Conservation (phyloP, 768 basidiomycete species). For the Lactarius quietus region DNA sequence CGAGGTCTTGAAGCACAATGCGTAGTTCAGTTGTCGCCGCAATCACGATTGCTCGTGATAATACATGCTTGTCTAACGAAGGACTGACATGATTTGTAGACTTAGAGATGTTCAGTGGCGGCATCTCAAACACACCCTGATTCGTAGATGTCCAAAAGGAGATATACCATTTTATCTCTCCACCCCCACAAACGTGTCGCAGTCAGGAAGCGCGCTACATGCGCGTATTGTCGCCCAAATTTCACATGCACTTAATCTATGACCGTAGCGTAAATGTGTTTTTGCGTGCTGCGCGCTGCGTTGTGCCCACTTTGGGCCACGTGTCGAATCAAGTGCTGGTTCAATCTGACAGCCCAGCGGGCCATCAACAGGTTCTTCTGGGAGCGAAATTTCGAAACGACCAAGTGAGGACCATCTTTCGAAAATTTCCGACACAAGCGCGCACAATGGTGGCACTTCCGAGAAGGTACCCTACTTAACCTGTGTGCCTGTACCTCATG, state of each 20-base stretch:
- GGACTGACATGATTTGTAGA: not conserved
- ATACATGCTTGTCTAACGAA: not conserved
- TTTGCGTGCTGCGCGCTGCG: not conserved
- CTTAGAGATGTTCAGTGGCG: too few relatives aligned
- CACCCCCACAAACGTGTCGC: not conserved
- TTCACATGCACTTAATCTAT: not conserved
- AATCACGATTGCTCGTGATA: not conserved
- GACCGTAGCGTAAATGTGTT: not conserved
- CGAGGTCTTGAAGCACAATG: not conserved
- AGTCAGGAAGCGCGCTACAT: not conserved
- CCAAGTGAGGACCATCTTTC: not conserved
- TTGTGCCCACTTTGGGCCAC: not conserved
- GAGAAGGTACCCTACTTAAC: not conserved
- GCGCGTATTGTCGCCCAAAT: not conserved
- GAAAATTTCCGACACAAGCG: not conserved
- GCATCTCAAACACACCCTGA: too few relatives aligned
- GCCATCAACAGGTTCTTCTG: not conserved
- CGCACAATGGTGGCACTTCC: not conserved
- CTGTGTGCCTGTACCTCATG: not conserved
- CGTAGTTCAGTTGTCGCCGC: not conserved
- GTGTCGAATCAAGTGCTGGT: not conserved
- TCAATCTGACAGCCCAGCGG: not conserved
- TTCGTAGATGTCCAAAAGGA: too few relatives aligned
- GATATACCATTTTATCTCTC: not conserved
- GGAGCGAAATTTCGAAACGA: not conserved